A percentile compares a stretch with the other conserved stretches of the same genome.
These are phyloP conservation scores for Coemansia sp. DNA, from an alignment of 371 early-diverging fungal species.

Conservation along the genomic window DNA sequence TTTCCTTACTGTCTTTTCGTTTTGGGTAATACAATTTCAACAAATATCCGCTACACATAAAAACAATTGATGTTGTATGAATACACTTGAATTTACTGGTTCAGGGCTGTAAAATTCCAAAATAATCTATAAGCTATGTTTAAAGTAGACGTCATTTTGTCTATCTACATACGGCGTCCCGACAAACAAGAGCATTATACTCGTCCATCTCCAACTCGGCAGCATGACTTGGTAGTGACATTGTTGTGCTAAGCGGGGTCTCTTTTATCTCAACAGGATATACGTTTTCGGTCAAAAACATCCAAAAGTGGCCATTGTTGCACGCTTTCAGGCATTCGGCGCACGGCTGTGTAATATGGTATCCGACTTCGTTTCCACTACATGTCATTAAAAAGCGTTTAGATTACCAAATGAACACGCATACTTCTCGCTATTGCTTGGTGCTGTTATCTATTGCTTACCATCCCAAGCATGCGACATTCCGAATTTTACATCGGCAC, in stretches of 20 bases:
- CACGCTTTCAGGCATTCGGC: slow-evolving; percentile 83
- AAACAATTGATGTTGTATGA: background rate
- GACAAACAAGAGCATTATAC: slow-evolving; percentile 8
- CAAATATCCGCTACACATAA: background rate
- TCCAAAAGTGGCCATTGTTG: slow-evolving; percentile 98
- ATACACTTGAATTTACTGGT: background rate
- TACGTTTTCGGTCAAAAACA: slow-evolving; percentile 90
- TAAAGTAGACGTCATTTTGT: background rate
- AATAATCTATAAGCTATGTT: background rate
- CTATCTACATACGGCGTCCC: slow-evolving; percentile 39
- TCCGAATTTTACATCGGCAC: slow-evolving; percentile 89
- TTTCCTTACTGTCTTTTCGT: background rate
- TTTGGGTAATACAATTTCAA: background rate
- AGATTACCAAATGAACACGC: no score
- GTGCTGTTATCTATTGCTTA: slow-evolving; percentile 42
- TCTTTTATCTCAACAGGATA: slow-evolving; percentile 43
- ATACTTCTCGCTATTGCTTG: no score
- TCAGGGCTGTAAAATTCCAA: background rate
- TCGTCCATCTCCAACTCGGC: slow-evolving; percentile 38
- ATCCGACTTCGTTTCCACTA: slow-evolving; percentile 91
- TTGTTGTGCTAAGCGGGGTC: background rate
- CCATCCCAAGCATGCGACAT: slow-evolving; percentile 93
- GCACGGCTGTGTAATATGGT: slow-evolving; percentile 96
- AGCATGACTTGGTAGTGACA: slow-evolving; percentile 18
- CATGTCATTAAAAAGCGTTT: background rate